These are phyloP conservation scores for Claviceps purpurea DNA, from an alignment of 2,329 filamentous ascomycete genomes.

Conservation along the genomic window DNA sequence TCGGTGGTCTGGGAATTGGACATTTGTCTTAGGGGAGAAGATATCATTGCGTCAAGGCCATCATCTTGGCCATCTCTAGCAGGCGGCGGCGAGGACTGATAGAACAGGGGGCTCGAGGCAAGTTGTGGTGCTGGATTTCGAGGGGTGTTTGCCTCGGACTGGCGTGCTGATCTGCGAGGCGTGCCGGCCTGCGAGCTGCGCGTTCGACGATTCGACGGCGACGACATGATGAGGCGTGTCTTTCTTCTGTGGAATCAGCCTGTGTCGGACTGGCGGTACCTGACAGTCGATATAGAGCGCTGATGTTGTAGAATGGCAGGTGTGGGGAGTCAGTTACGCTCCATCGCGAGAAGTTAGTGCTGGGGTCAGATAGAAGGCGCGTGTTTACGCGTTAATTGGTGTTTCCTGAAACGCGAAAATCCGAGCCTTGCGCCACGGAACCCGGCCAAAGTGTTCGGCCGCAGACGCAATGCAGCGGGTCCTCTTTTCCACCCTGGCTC, in stretches of 20 bases:
- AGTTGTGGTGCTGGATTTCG: conserved; percentile 38
- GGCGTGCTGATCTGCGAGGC: conserved; percentile 28
- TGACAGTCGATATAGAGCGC: background rate
- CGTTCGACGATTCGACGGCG: conserved; percentile 31
- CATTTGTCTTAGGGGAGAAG: conserved; percentile 44
- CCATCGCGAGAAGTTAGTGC: no score
- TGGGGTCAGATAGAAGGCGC: background rate
- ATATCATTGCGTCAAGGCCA: conserved; percentile 25
- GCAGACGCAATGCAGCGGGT: background rate
- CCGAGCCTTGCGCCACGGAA: background rate
- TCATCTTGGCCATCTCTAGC: conserved; percentile 14
- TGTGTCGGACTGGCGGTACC: background rate
- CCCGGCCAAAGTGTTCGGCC: conserved; percentile 3
- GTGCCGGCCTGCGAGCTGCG: conserved; percentile 39
- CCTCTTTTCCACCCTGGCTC: background rate
- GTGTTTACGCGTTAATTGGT: conserved; percentile 4
- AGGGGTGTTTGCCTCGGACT: conserved; percentile 23
- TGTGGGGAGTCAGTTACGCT: background rate
- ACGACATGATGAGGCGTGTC: conserved; percentile 23
- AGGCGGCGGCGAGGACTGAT: conserved; percentile 35
- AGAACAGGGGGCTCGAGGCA: conserved; percentile 73
- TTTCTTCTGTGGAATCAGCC: background rate
- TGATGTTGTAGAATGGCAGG: background rate
- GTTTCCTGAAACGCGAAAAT: background rate
- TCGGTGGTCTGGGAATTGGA: conserved; percentile 41